A percentile compares a stretch with the other conserved stretches of the same genome.
Conservation (phyloP, 2,329 filamentous ascomycete genomes). For the Pseudocercospora macadamiae region DNA sequence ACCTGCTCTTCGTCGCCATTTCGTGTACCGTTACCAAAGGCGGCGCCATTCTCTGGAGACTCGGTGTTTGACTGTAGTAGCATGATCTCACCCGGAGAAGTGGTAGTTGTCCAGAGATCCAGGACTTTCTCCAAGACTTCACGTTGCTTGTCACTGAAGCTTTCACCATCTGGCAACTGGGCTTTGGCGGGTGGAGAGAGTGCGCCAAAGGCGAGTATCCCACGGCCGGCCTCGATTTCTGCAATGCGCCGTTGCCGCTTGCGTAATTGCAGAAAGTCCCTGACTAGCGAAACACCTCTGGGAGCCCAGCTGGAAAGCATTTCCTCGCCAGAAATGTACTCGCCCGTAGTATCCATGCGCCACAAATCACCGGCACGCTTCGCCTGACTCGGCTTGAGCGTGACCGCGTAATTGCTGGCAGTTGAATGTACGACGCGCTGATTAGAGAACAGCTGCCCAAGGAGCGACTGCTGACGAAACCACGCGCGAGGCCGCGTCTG, state of each 20-base stretch:
- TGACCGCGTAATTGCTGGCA: conserved; percentile 82
- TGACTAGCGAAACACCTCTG: conserved; percentile 85
- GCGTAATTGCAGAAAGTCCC: conserved; percentile 76
- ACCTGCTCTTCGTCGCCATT: conserved; percentile 46
- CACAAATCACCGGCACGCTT: conserved; percentile 92
- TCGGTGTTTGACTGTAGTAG: conserved; percentile 60
- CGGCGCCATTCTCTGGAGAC: conserved; percentile 66
- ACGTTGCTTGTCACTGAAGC: conserved; percentile 40
- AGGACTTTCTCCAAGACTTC: conserved; percentile 58
- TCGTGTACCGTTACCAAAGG: conserved; percentile 39
- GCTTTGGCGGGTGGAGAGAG: conserved; percentile 48
- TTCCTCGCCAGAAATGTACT: conserved; percentile 97
- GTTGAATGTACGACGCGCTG: conserved; percentile 85
- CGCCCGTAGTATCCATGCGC: conserved; percentile 92
- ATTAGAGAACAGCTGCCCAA: conserved; percentile 83
- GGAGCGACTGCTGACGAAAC: conserved; percentile 82
- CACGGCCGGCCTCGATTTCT: conserved; percentile 77
- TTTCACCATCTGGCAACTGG: conserved; percentile 32
- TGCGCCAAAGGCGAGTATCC: conserved; percentile 53
- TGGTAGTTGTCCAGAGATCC: conserved; percentile 62
- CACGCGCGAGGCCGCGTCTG: conserved; percentile 85
- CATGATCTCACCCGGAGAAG: conserved; percentile 48
- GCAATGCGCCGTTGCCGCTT: conserved; percentile 74
- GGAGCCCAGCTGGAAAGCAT: conserved; percentile 82
- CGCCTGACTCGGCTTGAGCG: conserved; percentile 83